These are phyloP conservation scores for Pleurotus djamor DNA, from an alignment of 768 basidiomycete genomes.

Conservation along the genomic window DNA sequence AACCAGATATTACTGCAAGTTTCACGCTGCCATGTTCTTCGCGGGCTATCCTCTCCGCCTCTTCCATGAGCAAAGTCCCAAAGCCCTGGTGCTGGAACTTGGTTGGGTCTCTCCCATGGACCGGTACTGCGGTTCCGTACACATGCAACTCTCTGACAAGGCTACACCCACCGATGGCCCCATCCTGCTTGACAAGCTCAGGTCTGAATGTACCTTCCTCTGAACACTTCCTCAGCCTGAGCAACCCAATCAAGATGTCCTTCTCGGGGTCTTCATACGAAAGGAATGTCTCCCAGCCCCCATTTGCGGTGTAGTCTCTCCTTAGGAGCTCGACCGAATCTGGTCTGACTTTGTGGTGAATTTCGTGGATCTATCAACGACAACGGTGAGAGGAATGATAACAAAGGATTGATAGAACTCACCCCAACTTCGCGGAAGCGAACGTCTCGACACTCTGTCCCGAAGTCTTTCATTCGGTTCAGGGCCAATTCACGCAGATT, in stretches of 20 bases:
- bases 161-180: constrained; percentile 77
- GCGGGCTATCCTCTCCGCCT: constrained; percentile 95
- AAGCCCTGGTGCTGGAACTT: constrained; percentile 99
- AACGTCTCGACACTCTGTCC: constrained; percentile 95
- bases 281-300: constrained; percentile 99
- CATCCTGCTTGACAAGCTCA: constrained; percentile 74
- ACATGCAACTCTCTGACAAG: constrained; percentile 97
- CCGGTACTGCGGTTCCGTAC: constrained; percentile 96
- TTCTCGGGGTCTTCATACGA: constrained; percentile 98
- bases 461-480: constrained; percentile 99
- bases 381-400: constrained; percentile 7
- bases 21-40: constrained; percentile 97
- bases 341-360: constrained; percentile 96
- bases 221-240: constrained; percentile 92
- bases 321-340: constrained; percentile 94
- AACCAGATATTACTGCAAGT: constrained; percentile 95
- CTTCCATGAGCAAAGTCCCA: constrained; percentile 97
- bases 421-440: constrained; percentile 98
- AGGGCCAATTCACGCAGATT: constrained; percentile 95
- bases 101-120: constrained; percentile 95
- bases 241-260: constrained; percentile 92
- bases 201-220: constrained; percentile 97
- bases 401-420: constrained; percentile 26
- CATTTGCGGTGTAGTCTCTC: constrained; percentile 95
- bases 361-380: constrained; percentile 83